Evolutionary conservation across 768 basidiomycete genomes (phyloP).

Genomic region (Calocera viscosa): DNA sequence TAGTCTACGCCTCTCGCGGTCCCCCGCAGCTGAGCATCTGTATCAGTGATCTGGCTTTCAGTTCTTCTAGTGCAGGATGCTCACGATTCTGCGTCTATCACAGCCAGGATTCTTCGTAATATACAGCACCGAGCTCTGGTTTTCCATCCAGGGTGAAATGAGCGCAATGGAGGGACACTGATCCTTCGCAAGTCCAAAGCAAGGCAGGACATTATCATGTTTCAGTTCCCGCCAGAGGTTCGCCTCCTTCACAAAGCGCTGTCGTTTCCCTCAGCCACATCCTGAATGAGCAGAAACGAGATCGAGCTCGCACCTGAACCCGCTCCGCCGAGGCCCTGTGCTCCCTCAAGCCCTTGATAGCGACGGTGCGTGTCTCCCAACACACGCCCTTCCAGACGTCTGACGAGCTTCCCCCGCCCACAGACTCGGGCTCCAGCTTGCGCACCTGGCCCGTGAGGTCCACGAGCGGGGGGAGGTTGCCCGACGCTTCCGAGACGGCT

Average conservation of each 20-base stretch:
- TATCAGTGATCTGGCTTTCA: neutral
- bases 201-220: conserved; percentile 3
- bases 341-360: neutral
- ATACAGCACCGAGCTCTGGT: neutral
- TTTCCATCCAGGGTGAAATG: conserved; percentile 1
- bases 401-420: neutral
- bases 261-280: neutral
- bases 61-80: neutral
- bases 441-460: conserved; percentile 1
- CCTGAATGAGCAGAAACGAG: neutral
- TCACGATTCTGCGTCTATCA: neutral
- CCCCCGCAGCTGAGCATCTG: neutral
- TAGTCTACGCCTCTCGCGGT: neutral
- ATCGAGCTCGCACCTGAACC: neutral
- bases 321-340: neutral
- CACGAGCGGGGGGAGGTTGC: neutral
- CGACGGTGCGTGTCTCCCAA: neutral
- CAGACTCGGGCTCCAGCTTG: neutral
- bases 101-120: neutral
- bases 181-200: neutral
- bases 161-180: conserved; percentile 1
- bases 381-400: neutral
- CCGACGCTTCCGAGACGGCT: neutral
- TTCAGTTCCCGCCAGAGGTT: neutral
- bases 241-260: neutral